Conservation (phyloP, 2,329 filamentous ascomycete species). For the Trichoderma pleuroti region DNA sequence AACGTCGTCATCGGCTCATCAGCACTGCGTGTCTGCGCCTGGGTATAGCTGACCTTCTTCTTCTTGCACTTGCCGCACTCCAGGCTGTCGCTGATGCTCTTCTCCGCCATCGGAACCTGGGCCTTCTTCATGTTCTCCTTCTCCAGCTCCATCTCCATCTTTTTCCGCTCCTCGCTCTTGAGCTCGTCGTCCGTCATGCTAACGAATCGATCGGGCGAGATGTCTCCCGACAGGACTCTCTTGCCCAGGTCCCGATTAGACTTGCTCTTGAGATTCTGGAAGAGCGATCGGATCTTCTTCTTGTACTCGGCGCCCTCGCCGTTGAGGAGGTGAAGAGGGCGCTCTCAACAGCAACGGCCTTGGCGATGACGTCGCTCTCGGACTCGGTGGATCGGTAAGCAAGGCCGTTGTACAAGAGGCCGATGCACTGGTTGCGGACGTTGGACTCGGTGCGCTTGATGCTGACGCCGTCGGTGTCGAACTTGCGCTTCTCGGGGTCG, state of each 20-base stretch:
- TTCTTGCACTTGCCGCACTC: slow-evolving; percentile 89
- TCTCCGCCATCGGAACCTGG: slow-evolving; percentile 88
- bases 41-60: slow-evolving; percentile 92
- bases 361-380: slow-evolving; percentile 66
- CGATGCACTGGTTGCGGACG: slow-evolving; percentile 79
- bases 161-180: slow-evolving; percentile 78
- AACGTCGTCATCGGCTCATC: slow-evolving; percentile 89
- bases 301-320: slow-evolving; percentile 75
- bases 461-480: slow-evolving; percentile 76
- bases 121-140: slow-evolving; percentile 96
- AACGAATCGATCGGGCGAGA: slow-evolving; percentile 71
- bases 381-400: slow-evolving; percentile 67
- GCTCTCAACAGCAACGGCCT: slow-evolving; percentile 76
- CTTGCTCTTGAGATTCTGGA: slow-evolving; percentile 91
- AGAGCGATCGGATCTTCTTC: slow-evolving; percentile 85
- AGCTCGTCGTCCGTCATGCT: slow-evolving; percentile 86
- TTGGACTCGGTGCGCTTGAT: slow-evolving; percentile 69
- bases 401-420: slow-evolving; percentile 90
- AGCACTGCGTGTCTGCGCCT: slow-evolving; percentile 91
- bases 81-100: slow-evolving; percentile 82
- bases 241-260: slow-evolving; percentile 74
- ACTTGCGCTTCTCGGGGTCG: slow-evolving; percentile 75
- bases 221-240: slow-evolving; percentile 71
- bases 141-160: slow-evolving; percentile 70
- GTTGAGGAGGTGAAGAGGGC: slow-evolving; percentile 70